Base-by-base conservation (phyloP, 352 stramenopile genomes). In the Plasmopara muralis region DNA sequence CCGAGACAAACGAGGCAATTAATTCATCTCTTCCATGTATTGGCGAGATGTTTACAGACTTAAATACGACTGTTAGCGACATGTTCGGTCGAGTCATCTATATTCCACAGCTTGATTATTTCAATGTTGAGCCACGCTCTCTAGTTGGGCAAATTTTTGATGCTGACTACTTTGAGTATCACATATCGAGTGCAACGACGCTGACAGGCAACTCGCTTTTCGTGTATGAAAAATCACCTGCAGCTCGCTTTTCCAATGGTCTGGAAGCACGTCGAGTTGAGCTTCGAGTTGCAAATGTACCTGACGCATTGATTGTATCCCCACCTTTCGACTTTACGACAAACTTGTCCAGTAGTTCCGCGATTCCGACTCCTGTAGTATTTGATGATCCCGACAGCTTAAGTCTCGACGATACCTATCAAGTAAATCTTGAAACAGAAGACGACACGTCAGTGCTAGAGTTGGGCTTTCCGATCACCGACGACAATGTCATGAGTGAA, bases 371-470 rank as follows among this genome's bases (percentile, higher is more conserved):
- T 2, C 74, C 80, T 14, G 58, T 87, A 28, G 48, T 44, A 2
- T 90, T 90, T 34, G 57, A 77, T 7, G 75, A 88, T 45, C 63
- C 75, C 0, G 77, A 90, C 45, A 55, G 50, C 9, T 69, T 52
- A 42, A 45, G 33, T 29, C 9, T 46, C 18, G 59, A 50, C 4
- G 64, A 64, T n/a, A 33, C 46, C 5, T 90, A 87, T 40, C 57
- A 71, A 44, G 61, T 80, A 6, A 66, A 54, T 15, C 52, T 90
- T 9, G 58, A 81, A 44, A 62, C 73, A 18, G 50, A 53, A 28
- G 63, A 78, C 14, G 53, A 56, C 3, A n/a, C 50, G 6, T 74
- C 60, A 0, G 54, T 53, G 10, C 70, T 88, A n/a, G 47, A 72
- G 12, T 48, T 89, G 20, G 74, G 71, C 2, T 66, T 75, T 39